phyloP scores from a whole-genome alignment of 176 grass and related monocot genomes.

The Rhynchospora tenuis region DNA sequence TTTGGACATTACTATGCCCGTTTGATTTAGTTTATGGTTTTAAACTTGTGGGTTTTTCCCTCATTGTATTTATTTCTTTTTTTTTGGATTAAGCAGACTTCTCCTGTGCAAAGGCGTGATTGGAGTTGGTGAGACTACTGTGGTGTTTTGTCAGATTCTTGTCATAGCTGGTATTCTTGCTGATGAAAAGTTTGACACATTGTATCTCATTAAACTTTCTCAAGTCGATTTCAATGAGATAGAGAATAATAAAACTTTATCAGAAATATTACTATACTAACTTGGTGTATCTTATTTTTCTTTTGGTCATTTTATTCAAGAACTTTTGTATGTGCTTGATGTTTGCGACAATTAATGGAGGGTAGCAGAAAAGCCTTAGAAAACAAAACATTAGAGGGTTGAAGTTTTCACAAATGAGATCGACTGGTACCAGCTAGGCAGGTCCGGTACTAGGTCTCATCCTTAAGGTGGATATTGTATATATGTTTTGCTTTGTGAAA shows the following conservation, averaged over 20 bases:
- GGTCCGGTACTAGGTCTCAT: no score
- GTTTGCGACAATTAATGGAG: not conserved
- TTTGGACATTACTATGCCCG: not conserved
- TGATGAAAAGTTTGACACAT: not conserved
- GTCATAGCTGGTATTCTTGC: not conserved
- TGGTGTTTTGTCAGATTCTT: not conserved
- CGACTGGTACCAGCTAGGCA: not conserved
- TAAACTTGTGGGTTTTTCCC: not conserved
- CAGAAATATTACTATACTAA: no score
- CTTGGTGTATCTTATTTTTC: not conserved
- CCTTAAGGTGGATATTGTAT: no score
- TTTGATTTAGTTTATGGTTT: not conserved
- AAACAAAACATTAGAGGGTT: not conserved
- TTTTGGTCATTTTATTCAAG: not conserved
- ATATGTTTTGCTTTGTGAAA: no score
- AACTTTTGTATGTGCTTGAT: not conserved
- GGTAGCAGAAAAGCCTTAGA: not conserved
- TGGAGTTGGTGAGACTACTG: conserved; percentile 18
- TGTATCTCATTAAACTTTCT: conserved; percentile 4
- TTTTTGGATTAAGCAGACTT: not conserved
- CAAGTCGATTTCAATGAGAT: not conserved
- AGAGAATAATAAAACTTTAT: not conserved
- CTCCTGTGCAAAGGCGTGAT: conserved; percentile 5
- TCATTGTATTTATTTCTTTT: no score
- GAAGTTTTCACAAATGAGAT: not conserved